phyloP scores from a whole-genome alignment of 805 yeast species.

The Cyberlindnera bimundalis region DNA sequence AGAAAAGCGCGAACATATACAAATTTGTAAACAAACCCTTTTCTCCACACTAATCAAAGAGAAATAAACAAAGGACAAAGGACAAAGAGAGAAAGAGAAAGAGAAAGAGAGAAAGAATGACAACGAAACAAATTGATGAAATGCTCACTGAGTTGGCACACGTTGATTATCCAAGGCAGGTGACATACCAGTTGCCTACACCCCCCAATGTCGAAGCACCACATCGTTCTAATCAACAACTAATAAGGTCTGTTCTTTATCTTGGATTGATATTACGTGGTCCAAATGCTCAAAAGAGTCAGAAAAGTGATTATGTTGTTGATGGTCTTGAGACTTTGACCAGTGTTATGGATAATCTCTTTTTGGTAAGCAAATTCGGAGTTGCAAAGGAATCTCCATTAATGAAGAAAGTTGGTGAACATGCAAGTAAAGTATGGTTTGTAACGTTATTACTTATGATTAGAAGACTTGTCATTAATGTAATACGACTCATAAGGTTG shows the following conservation, averaged over 20 bases:
- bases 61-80: no score
- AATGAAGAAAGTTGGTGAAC: conserved; percentile 2
- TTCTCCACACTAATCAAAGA: no score
- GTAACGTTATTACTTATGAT: conserved; percentile 17
- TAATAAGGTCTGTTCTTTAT: conserved; percentile 16
- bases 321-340: conserved; percentile 20
- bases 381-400: conserved; percentile 8
- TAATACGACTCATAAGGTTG: conserved; percentile 9
- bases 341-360: conserved; percentile 21
- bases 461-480: conserved; percentile 5
- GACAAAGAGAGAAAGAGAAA: background rate
- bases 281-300: conserved; percentile 2
- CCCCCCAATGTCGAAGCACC: no score
- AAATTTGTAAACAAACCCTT: no score
- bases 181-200: conserved; percentile 5
- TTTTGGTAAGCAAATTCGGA: conserved; percentile 18
- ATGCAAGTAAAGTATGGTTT: conserved; percentile 22
- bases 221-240: conserved; percentile 13
- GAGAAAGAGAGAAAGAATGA: background rate
- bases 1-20: no score
- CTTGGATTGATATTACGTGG: conserved; percentile 13
- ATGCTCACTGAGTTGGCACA: conserved; percentile 7
- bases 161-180: conserved; percentile 4
- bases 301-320: conserved; percentile 13
- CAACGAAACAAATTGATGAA: conserved; percentile 6